Conservation (phyloP, 768 basidiomycete genomes). For the Phaffia tasmanica region DNA sequence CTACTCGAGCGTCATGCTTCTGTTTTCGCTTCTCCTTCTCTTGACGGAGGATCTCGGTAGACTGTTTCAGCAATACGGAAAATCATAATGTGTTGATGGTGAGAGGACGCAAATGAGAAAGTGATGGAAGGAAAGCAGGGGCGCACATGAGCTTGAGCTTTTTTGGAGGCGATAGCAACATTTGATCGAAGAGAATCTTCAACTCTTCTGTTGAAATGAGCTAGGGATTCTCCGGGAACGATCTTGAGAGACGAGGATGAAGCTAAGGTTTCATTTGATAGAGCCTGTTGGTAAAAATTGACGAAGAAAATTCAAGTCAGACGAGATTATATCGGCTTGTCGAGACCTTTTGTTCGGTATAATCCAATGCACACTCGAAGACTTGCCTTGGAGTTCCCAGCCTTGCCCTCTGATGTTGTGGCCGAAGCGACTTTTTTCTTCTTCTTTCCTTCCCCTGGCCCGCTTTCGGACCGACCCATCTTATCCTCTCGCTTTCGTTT, state of each 20-base stretch:
- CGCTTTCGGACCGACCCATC: neutral
- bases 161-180: constrained; percentile 17
- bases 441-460: neutral
- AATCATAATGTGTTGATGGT: too few species aligned
- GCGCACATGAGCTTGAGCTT: constrained; percentile 2
- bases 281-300: neutral
- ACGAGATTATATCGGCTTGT: neutral
- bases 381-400: neutral
- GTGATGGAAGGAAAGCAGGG: too few species aligned
- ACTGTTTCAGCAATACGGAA: neutral
- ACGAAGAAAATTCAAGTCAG: neutral
- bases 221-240: constrained; percentile 17
- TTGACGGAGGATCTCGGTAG: constrained; percentile 5
- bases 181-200: constrained; percentile 25
- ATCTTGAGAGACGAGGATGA: constrained; percentile 18
- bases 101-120: too few species aligned
- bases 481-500: constrained; percentile 21
- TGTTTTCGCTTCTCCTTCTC: constrained; percentile 19
- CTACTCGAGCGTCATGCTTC: constrained; percentile 23
- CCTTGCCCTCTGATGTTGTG: neutral
- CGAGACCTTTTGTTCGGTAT: neutral
- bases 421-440: constrained; percentile 1
- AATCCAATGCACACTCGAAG: neutral
- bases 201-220: constrained; percentile 25
- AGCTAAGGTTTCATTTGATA: neutral